Evolutionary conservation across 225 moss, liverwort and hornwort species (phyloP), one percentile per base, ranked within the genome.

Genomic region (Pleurozium schreberi): DNA sequence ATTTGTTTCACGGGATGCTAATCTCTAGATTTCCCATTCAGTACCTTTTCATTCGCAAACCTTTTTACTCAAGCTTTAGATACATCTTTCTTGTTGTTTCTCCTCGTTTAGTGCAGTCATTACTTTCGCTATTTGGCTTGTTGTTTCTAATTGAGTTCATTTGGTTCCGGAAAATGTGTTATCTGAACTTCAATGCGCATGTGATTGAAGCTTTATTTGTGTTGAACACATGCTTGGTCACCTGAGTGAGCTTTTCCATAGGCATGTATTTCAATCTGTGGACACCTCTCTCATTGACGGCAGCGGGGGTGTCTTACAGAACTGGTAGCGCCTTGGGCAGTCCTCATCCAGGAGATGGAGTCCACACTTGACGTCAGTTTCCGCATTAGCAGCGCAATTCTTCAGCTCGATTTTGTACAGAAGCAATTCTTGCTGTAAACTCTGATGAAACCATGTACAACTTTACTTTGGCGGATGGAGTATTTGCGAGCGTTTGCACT

Each of bases 381-480:
- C 81, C 74, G 60, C 89, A 59, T 83, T 83, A 89, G 85, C 91
- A 93, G 89, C 88, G 22, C 79, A 88, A 91, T 65, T 88, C 88
- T 80, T 86, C 88, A 86, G 86, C 76, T 90, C 84, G 64, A 87
- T 89, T 88, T 85, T 92, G 89, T 92, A 89, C 82, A 92, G 87
- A 92, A 90, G 77, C 86, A 63, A 88, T 82, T 86, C 88, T 85
- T 89, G 89, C 89, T 88, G 85, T 82, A 88, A 85, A 91, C 91
- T 85, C 89, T 92, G 92, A 92, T 91, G 90, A 92, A 90, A 90
- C 88, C 90, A 90, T 90, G 87, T 89, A 88, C 88, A 84, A 92
- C 77, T 84, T 60, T 73, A 74, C 49, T 76, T 84, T 89, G 89
- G 90, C 87, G 80, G 84, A 88, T 89, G 87, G 90, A 90, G 92